Evolutionary conservation across 345 rosid genomes (phyloP), one percentile per base, ranked within the genome.

Genomic region (Camelina neglecta): DNA sequence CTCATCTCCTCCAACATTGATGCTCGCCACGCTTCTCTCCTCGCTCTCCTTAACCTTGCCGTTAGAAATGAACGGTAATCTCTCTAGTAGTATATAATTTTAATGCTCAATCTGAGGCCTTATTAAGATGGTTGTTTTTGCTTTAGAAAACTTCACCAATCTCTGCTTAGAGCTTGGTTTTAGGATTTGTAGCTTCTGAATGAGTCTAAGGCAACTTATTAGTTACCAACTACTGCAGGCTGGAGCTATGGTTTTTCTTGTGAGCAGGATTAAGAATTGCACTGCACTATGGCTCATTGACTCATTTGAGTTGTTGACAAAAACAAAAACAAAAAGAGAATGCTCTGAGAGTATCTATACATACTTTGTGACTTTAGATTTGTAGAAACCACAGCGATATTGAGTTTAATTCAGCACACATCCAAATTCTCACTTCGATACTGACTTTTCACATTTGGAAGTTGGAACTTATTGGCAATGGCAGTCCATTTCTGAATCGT

Each of bases 41-140:
- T 90, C 23, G 96, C 92, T 24, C 92, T 90, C 60, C 92, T 90
- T 77, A 90, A 88, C 70, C 90, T 90, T 60, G 90, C 92, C 63
- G 96, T 83, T 57, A 84, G 92, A 77, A 85, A 90, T 76, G 86
- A 86, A 62, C 77, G 88, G 89, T 86, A 65, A 54, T 65, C 59
- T 42, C 31, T 44, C 15, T 41, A 11, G 15, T 26, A 26, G 29
- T 54, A 56, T 26, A 7, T 47, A 5, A 65, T 48, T 49, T 38
- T 6, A 38, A 5, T 61, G 13, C 29, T 50, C 26, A 31, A 61
- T 72, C 42, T 61, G 23, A 29, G 21, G 36, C 8, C 3, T 12
- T 60, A 35, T 71, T 48, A 48, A 35, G 67, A 47, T 50, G 33
- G 23, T 23, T 11, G 20, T 4, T 66, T 1, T 57, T 69, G 44